Conservation (phyloP, 495 filamentous ascomycete genomes). For the Lasiosphaeria hispida region DNA sequence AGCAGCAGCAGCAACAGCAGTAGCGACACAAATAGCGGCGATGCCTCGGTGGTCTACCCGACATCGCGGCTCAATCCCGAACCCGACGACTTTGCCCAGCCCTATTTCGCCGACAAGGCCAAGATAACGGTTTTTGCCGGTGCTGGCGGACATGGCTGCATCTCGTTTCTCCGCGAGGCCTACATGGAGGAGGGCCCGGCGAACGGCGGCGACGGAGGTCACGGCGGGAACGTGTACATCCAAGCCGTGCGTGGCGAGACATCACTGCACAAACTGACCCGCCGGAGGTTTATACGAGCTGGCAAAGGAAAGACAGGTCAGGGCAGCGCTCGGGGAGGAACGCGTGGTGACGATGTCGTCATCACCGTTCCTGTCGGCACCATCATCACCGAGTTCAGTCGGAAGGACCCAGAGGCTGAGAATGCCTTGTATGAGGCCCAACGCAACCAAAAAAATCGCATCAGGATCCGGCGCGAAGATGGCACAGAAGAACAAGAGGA, state of each 20-base stretch:
- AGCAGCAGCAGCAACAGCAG: slow-evolving; percentile 25
- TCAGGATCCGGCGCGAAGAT: background rate
- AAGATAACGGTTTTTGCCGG: slow-evolving; percentile 73
- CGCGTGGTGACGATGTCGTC: slow-evolving; percentile 80
- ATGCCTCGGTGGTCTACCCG: slow-evolving; percentile 15
- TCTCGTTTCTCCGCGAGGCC: slow-evolving; percentile 88
- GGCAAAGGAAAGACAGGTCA: slow-evolving; percentile 79
- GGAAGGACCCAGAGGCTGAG: slow-evolving; percentile 73
- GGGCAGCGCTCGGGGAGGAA: slow-evolving; percentile 76
- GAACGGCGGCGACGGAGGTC: slow-evolving; percentile 95
- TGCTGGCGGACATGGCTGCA: slow-evolving; percentile 82
- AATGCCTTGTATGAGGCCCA: slow-evolving; percentile 37
- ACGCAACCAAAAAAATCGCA: background rate
- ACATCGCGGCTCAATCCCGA: slow-evolving; percentile 68
- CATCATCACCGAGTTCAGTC: slow-evolving; percentile 74
- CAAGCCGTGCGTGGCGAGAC: slow-evolving; percentile 89
- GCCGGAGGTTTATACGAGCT: slow-evolving; percentile 72
- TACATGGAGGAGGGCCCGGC: slow-evolving; percentile 83
- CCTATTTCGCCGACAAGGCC: slow-evolving; percentile 85
- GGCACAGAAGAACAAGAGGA: slow-evolving; percentile 23
- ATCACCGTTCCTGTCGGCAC: slow-evolving; percentile 92
- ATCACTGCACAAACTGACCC: slow-evolving; percentile 85
- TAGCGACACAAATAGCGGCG: slow-evolving; percentile 33
- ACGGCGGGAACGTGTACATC: slow-evolving; percentile 88
- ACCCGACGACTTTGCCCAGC: slow-evolving; percentile 76